A percentile compares a stretch with the other conserved stretches of the same genome.
Evolutionary conservation across 2,329 filamentous ascomycete species (phyloP).

Genomic region (Cytospora piceae): DNA sequence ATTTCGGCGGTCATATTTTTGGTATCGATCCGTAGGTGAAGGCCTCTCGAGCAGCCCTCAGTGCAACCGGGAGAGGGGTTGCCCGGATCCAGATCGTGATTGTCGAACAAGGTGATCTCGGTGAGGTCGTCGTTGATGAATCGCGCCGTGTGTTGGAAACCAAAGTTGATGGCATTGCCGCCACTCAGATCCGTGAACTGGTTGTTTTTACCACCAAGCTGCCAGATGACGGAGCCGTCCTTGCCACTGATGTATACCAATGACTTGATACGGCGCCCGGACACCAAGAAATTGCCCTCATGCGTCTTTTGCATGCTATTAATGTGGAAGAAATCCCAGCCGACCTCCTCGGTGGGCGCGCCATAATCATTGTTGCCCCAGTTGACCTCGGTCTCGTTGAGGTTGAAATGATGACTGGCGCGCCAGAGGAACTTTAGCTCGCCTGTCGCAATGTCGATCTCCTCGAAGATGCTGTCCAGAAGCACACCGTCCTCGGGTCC

Average conservation of each 20-base stretch:
- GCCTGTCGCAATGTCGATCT: conserved; percentile 55
- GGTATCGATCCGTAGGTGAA: conserved; percentile 43
- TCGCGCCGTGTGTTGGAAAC: conserved; percentile 53
- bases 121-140: conserved; percentile 41
- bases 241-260: conserved; percentile 47
- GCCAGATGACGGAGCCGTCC: conserved; percentile 55
- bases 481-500: conserved; percentile 37
- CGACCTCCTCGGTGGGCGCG: conserved; percentile 32
- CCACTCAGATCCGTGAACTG: conserved; percentile 45
- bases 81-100: conserved; percentile 41
- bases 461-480: conserved; percentile 45
- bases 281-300: conserved; percentile 58
- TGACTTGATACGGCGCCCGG: conserved; percentile 45
- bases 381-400: conserved; percentile 31
- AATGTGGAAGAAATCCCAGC: conserved; percentile 62
- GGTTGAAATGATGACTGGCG: conserved; percentile 39
- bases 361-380: conserved; percentile 28
- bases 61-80: conserved; percentile 27
- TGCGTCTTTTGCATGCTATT: conserved; percentile 58
- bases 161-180: conserved; percentile 45
- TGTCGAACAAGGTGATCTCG: conserved; percentile 53
- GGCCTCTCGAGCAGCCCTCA: conserved; percentile 32
- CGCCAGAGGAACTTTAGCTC: conserved; percentile 55
- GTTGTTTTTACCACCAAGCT: conserved; percentile 53
- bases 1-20: conserved; percentile 48